Evolutionary conservation across 2,329 filamentous ascomycete species (phyloP), one percentile per base, ranked within the genome.

Genomic region (Pezicula carpinea): DNA sequence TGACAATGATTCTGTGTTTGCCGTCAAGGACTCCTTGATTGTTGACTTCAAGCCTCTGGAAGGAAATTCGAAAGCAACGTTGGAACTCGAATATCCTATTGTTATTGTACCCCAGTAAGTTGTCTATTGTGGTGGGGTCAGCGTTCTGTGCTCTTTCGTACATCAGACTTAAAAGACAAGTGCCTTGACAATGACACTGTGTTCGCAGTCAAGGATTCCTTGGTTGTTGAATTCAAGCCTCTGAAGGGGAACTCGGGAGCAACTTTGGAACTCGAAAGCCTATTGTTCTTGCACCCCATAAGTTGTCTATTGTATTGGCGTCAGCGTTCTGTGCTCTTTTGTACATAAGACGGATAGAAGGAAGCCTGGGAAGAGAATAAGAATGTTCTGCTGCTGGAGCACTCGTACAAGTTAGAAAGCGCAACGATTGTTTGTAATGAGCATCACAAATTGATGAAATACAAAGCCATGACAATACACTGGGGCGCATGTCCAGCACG

Each of bases 141-240:
- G 23, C 11, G 23, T 26, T 8, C 23, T 26, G 23, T 26, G 23
- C 23, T 4, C 23, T 26, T 26, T 26, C 11, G 23, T 26, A 26
- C n/a, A n/a, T n/a, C n/a, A n/a, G 85, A 89, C 63, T 70, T 73
- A 48, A 73, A 79, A 51, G 80, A 82, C 64, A 72, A 77, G 52
- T 82, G 87, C 56, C 69, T 88, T 18, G 56, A 56, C 5, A 67
- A 71, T 36, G 76, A 80, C 53, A 67, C 69, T 5, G 76, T 77
- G 7, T 80, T 77, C 48, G 76, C 76, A 0, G 74, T 77, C 46
- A 79, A 79, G 66, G 66, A 73, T 19, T 74, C 73, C 21, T 58
- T 79, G 32, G 58, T 67, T 3, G 69, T 75, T 0, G 57, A 61
- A 29, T 76, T 77, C 51, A 58, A 61, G 48, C 63, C 64, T 6